Conservation (phyloP, 257 asterid genomes). For the Jasminum sambac region DNA sequence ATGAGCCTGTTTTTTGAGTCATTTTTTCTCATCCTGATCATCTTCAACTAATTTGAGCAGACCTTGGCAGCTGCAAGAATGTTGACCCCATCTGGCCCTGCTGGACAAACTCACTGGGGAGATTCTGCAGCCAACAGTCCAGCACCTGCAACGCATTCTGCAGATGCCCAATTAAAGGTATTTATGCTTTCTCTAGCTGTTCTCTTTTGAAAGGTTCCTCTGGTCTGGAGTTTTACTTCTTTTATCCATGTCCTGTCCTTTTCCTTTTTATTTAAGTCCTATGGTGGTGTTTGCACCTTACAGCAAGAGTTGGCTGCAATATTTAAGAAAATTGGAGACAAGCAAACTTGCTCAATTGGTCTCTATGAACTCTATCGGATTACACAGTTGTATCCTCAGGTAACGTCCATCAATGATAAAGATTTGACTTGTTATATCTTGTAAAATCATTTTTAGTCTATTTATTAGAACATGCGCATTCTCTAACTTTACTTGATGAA, state of each 20-base stretch:
- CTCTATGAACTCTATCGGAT: slow-evolving; percentile 92
- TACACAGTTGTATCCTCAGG: slow-evolving; percentile 97
- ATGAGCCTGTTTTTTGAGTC: background rate
- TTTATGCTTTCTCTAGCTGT: slow-evolving; percentile 6
- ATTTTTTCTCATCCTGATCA: slow-evolving; percentile 10
- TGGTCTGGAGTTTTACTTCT: background rate
- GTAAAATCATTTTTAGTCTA: background rate
- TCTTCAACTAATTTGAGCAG: slow-evolving; percentile 41
- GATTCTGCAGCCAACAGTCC: slow-evolving; percentile 82
- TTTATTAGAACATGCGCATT: background rate
- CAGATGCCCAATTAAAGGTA: slow-evolving; percentile 95
- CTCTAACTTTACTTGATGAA: slow-evolving; percentile 1
- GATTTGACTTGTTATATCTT: slow-evolving; percentile 10
- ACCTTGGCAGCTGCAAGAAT: slow-evolving; percentile 99
- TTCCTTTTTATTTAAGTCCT: slow-evolving; percentile 1
- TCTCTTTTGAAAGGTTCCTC: background rate
- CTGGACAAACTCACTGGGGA: slow-evolving; percentile 94
- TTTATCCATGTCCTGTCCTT: background rate
- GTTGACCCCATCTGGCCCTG: slow-evolving; percentile 93
- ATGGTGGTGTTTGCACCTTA: slow-evolving; percentile 22
- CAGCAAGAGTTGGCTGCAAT: slow-evolving; percentile 99
- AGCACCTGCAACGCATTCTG: slow-evolving; percentile 78
- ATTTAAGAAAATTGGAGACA: slow-evolving; percentile 97
- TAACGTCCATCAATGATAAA: slow-evolving; percentile 16
- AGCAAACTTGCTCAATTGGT: slow-evolving; percentile 98